Evolutionary conservation across 2,329 filamentous ascomycete genomes (phyloP), one percentile per base, ranked within the genome.

Genomic region (Mollisia scopiformis): DNA sequence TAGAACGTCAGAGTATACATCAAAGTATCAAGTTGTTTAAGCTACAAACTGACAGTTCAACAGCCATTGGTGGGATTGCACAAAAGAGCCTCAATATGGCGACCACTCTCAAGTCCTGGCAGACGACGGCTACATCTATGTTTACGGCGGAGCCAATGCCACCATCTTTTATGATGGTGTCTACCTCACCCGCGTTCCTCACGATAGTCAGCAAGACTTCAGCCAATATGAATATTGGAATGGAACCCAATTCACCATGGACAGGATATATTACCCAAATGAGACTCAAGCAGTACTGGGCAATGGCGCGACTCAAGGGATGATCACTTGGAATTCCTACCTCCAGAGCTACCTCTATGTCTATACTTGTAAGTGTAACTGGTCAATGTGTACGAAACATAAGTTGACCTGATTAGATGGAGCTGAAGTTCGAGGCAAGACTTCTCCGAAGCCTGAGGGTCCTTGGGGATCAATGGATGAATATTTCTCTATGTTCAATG

Each of bases 291-390:
- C 58, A 5, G 54, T 60, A 16, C 46, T 60, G 16, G 53, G 53
- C n/a, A 46, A 52, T 6, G 52, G 52, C 39, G 37, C 37, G 16
- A 56, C 52, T 16, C 28, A 39, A 31, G 58, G 58, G 23, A 16
- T 41, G 52, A 25, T 60, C 6, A 51, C 58, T 16, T 60, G 52
- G 58, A 60, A 60, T 23, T 25, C 58, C 2, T n/a, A 60, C 47
- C 37, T 56, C 6, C 37, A 47, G 6, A 33, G 27, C 14, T 60
- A 56, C 35, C 53, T 60, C 25, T 60, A 60, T 7, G 23, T 60
- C 14, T 56, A 60, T 21, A 60, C 58, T 14, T n/a, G 58, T 56
- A 13, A 46, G 58, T 52, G 4, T 27, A 19, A 4, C n/a, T n/a
- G n/a, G n/a, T n/a, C n/a, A n/a, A n/a, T n/a, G n/a, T n/a, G n/a